phyloP scores from a whole-genome alignment of 352 stramenopile species.

The Phytophthora macrochlamydospora region DNA sequence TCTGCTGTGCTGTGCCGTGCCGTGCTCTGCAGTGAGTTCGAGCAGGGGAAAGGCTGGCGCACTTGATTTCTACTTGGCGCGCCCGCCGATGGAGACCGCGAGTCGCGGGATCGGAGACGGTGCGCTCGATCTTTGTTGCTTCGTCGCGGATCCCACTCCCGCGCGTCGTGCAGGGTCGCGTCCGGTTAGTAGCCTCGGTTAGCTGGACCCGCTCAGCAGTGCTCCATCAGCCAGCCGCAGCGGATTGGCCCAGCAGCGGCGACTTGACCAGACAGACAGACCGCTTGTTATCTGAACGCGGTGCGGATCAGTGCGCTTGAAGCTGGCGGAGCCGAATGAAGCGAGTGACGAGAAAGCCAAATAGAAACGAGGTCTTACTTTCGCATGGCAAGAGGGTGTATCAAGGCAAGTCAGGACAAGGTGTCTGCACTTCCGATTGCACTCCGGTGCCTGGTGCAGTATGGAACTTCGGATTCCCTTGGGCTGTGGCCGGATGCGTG shows the following conservation, averaged over 20 bases:
- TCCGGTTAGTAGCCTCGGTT: neutral
- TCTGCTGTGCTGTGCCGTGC: too few relatives aligned
- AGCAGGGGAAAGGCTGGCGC: conserved; percentile 8
- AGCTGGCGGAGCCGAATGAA: conserved; percentile 1
- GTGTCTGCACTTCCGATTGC: neutral
- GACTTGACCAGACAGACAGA: conserved; percentile 3
- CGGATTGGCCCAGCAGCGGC: neutral
- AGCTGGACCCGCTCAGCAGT: neutral
- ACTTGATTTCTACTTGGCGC: conserved; percentile 28
- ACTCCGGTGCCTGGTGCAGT: neutral
- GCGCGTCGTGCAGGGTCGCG: neutral
- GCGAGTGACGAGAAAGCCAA: neutral
- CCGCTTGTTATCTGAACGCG: conserved; percentile 9
- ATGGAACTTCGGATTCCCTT: too few relatives aligned
- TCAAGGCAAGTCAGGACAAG: too few relatives aligned
- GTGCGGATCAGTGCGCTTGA: conserved; percentile 11
- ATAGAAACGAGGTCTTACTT: neutral
- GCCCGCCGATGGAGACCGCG: neutral
- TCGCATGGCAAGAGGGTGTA: too few relatives aligned
- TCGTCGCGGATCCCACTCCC: conserved; percentile 2
- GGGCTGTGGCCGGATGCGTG: neutral
- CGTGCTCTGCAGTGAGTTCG: neutral
- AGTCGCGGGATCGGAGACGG: neutral
- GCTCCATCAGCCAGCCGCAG: neutral
- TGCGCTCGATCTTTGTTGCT: neutral